Evolutionary conservation across 2,329 filamentous ascomycete species (phyloP), one percentile per base, ranked within the genome.

Genomic region (Penicillium sp.): DNA sequence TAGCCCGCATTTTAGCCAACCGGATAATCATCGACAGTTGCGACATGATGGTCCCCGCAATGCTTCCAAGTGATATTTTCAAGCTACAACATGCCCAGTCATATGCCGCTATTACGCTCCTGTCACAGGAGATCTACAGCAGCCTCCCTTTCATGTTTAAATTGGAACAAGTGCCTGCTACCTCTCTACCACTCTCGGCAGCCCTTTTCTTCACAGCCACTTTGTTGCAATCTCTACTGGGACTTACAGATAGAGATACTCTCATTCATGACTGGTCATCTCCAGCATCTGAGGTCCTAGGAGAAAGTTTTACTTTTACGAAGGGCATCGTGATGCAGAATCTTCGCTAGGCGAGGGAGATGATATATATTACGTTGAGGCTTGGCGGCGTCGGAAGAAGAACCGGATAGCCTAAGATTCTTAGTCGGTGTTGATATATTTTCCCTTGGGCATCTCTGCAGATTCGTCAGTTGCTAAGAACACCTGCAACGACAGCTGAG

Each of bases 121-220:
- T 49, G 9, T 38, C n/a, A 2, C 41, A 19, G 6, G 47, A 33
- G 21, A 45, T 49, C 6, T 44, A 38, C 35, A 28, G 7, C 19
- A 45, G 32, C 8, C 9, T 49, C 6, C 41, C 47, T 24, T 49
- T 40, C 28, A 45, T 49, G 34, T 44, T 49, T 9, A n/a, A 44
- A n/a, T 45, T 22, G 12, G 45, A 47, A 15, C 28, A 32, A 26
- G 19, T 26, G 5, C 13, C 21, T 34, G 12, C 29, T 26, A 31
- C 35, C 4, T 42, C 45, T 13, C 7, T 47, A 6, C 45, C 45
- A 2, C 29, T 41, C 6, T 42, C 45, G 5, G 29, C 37, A 15
- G 31, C 29, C 10, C 21, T 47, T 12, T 47, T 47, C 19, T 47
- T 33, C 4, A 41, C 31, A 7, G 28, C 8, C 32, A 34, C 35